These are phyloP conservation scores for Trichoderma asperelloides DNA, from an alignment of 495 filamentous ascomycete genomes.

Conservation along the genomic window DNA sequence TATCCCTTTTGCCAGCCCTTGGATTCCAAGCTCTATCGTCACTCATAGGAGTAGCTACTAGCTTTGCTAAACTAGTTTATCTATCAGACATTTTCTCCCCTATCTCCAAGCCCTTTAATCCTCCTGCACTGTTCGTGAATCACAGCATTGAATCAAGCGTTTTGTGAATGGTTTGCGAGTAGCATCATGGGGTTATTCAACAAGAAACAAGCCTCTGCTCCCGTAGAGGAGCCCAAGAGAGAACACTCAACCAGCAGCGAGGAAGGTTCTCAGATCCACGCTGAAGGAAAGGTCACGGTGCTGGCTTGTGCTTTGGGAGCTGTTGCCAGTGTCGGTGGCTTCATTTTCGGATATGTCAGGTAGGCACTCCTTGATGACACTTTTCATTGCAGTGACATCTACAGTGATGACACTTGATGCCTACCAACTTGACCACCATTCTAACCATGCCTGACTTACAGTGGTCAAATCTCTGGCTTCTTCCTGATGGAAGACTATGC, in stretches of 20 bases:
- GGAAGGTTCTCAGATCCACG: background rate
- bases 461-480: slow-evolving; percentile 45
- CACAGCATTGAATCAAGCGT: background rate
- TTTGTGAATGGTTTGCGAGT: background rate
- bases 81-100: background rate
- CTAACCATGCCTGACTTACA: slow-evolving; percentile 9
- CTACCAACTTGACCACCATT: background rate
- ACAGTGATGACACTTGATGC: background rate
- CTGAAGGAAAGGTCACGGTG: slow-evolving; percentile 26
- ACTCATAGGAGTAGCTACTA: background rate
- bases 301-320: slow-evolving; percentile 31
- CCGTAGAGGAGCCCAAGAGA: background rate
- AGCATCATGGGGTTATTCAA: background rate
- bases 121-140: background rate
- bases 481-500: slow-evolving; percentile 51
- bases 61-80: background rate
- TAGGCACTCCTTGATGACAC: slow-evolving; percentile 17
- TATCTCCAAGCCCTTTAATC: background rate
- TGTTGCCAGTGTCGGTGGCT: slow-evolving; percentile 61
- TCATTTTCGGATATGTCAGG: slow-evolving; percentile 72
- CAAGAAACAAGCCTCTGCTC: background rate
- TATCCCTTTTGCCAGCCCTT: background rate
- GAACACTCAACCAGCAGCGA: background rate
- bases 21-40: background rate
- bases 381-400: background rate